Percentiles rank a stretch among this genome's conserved stretches.
phyloP scores from a whole-genome alignment of 371 early-diverging fungal genomes.

The Haplosporangium sp. region DNA sequence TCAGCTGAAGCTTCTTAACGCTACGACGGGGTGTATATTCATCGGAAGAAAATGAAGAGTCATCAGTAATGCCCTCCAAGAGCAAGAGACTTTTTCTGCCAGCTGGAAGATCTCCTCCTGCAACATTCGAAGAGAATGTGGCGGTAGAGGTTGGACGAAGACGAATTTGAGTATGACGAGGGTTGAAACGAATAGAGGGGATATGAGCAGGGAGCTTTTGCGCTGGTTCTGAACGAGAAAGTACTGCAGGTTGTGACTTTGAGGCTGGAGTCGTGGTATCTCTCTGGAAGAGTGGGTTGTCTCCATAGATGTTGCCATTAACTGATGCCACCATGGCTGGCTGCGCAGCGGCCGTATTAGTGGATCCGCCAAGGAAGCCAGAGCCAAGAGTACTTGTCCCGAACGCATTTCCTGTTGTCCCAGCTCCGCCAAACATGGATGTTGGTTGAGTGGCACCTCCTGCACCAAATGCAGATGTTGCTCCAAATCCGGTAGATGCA shows the following conservation, averaged over 20 bases:
- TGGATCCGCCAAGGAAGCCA: constrained; percentile 55
- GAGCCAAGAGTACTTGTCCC: constrained; percentile 30
- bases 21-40: constrained; percentile 79
- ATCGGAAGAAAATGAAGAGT: constrained; percentile 74
- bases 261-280: constrained; percentile 42
- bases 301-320: constrained; percentile 88
- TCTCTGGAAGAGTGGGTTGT: constrained; percentile 80
- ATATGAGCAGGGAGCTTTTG: constrained; percentile 64
- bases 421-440: constrained; percentile 41
- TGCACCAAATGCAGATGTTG: constrained; percentile 31
- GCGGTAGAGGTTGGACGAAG: constrained; percentile 72
- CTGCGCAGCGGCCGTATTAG: constrained; percentile 35
- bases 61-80: constrained; percentile 71
- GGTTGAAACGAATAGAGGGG: constrained; percentile 76
- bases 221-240: constrained; percentile 58
- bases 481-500: constrained; percentile 39
- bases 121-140: constrained; percentile 56
- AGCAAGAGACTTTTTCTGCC: constrained; percentile 46
- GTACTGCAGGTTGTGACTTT: constrained; percentile 61
- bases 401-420: constrained; percentile 20
- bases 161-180: constrained; percentile 76
- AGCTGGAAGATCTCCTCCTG: constrained; percentile 45
- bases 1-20: constrained; percentile 74
- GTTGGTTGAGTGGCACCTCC: constrained; percentile 17
- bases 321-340: constrained; percentile 76